Percentiles rank a stretch among this genome's conserved stretches.
phyloP scores from a whole-genome alignment of 2,329 filamentous ascomycete species.

The Myriosclerotinia scirpicola region DNA sequence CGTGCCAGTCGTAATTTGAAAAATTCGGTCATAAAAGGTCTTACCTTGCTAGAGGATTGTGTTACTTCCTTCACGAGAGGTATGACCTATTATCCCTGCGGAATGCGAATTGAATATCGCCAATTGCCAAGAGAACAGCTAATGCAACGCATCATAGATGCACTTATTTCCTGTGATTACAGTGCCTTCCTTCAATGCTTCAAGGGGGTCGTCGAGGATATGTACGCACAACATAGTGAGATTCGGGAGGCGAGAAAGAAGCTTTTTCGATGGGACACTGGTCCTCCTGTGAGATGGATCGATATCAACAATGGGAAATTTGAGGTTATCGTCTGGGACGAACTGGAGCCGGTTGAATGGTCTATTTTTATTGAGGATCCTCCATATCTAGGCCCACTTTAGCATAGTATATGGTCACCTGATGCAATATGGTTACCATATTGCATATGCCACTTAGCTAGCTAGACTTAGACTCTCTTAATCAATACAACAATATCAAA shows the following conservation, averaged over 20 bases:
- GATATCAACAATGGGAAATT: not conserved
- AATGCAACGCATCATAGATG: not conserved
- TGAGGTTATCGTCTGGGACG: not conserved
- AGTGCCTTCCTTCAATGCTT: not conserved
- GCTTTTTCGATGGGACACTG: not conserved
- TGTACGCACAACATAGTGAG: not conserved
- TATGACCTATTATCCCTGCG: not conserved
- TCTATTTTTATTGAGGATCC: too few relatives aligned
- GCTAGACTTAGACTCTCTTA: too few relatives aligned
- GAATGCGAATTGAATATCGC: not conserved
- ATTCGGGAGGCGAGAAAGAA: slow-evolving; percentile 2
- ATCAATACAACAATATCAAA: too few relatives aligned
- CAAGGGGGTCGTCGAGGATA: not conserved
- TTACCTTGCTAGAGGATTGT: not conserved
- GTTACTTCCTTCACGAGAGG: not conserved
- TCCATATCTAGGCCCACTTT: too few relatives aligned
- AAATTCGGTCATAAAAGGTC: not conserved
- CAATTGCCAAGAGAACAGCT: not conserved
- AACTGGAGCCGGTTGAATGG: not conserved
- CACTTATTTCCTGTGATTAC: not conserved
- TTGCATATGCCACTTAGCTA: too few relatives aligned
- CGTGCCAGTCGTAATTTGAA: too few relatives aligned
- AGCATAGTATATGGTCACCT: too few relatives aligned
- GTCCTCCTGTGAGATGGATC: not conserved
- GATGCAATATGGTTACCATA: too few relatives aligned